Base-by-base conservation (phyloP, 2,329 filamentous ascomycete genomes). In the Beauveria pseudobassiana region DNA sequence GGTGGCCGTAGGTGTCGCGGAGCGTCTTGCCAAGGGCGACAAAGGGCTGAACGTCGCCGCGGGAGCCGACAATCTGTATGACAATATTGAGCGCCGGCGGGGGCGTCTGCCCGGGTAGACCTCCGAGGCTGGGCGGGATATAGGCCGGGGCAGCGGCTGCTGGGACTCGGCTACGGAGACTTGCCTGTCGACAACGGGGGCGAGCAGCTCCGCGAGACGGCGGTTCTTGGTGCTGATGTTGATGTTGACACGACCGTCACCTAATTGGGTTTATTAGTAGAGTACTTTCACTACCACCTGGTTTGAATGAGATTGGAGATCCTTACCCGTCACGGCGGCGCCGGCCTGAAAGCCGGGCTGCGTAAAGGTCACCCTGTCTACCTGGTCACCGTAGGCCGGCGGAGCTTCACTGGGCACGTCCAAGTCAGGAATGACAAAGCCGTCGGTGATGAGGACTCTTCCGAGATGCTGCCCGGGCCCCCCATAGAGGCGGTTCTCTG, bases 231-330 rank as follows among this genome's bases (percentile, higher is more conserved):
- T 87, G 69, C 88, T 86, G 74, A 95, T 90, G 64, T 86, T 87
- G 76, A 95, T 91, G 69, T 91, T 86, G 67, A 95, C 81, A 69
- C 91, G 85, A 26, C 90, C 90, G 75, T 93, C 88, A 63, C 84
- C 89, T 86, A 7, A 7, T 9, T 6, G 4, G 10, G 1, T 14
- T 34, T 43, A 18, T 62, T 24, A 54, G 34, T 30, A 48, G 14
- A 5, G 14, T 18, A 14, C 20, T 49, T 46, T n/a, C 10, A 28
- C 16, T 14, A 6, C 22, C 1, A 2, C 10, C 3, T 20, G 8
- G 1, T 22, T 34, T 38, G 1, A 18, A 14, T 12, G 12, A 14
- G 40, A 26, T 40, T 26, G 28, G 18, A 14, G 12, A 24, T 16
- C 20, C 58, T 43, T 65, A 84, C 83, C 76, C 53, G 81, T 85